Conservation (phyloP, 495 filamentous ascomycete species). For the Glonium stellatum region DNA sequence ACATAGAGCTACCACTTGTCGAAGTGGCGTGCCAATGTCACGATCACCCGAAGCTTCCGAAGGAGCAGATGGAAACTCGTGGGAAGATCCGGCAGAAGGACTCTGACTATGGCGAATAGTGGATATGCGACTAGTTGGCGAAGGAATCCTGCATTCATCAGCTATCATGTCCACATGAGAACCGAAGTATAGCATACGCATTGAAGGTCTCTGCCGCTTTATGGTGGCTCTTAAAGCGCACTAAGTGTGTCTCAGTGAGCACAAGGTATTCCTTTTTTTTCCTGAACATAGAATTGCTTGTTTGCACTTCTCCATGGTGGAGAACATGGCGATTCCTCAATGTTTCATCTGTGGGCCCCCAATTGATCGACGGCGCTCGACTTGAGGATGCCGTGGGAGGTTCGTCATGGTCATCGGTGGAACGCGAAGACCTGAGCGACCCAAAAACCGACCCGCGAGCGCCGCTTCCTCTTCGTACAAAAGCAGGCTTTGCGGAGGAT, state of each 20-base stretch:
- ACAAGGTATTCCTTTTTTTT: slow-evolving; percentile 86
- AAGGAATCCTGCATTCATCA: slow-evolving; percentile 13
- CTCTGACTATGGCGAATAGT: slow-evolving; percentile 38
- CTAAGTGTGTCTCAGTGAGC: slow-evolving; percentile 74
- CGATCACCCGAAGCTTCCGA: slow-evolving; percentile 42
- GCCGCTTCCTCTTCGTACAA: slow-evolving; percentile 10
- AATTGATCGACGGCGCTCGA: slow-evolving; percentile 26
- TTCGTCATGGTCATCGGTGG: slow-evolving; percentile 45
- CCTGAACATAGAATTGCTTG: slow-evolving; percentile 70
- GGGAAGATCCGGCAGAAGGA: slow-evolving; percentile 53
- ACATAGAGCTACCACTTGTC: slow-evolving; percentile 70
- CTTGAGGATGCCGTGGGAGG: slow-evolving; percentile 36
- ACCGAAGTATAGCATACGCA: slow-evolving; percentile 22
- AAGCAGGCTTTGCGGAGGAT: slow-evolving; percentile 8
- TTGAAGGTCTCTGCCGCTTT: slow-evolving; percentile 63
- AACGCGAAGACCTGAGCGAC: slow-evolving; percentile 48
- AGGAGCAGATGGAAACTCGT: slow-evolving; percentile 50
- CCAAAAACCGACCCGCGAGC: slow-evolving; percentile 50
- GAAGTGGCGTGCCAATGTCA: slow-evolving; percentile 57
- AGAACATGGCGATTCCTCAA: slow-evolving; percentile 46
- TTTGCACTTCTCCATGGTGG: slow-evolving; percentile 72
- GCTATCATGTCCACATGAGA: neutral
- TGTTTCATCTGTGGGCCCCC: slow-evolving; percentile 27
- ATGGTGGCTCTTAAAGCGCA: slow-evolving; percentile 71
- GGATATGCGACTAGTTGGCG: slow-evolving; percentile 14